Evolutionary conservation across 331 rosid species (phyloP).

Genomic region (Spiraea crenata): DNA sequence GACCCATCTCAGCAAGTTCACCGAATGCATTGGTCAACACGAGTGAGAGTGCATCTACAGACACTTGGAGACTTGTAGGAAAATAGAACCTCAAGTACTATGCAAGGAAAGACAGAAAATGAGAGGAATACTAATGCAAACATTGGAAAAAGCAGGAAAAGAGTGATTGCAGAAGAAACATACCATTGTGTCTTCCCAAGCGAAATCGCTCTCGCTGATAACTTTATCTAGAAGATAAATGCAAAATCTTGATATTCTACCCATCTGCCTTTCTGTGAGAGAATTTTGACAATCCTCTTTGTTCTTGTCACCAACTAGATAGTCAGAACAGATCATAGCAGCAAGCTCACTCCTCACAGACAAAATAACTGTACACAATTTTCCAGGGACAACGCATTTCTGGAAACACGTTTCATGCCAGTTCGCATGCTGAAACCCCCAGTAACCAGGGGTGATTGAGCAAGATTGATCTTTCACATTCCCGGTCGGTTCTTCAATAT

Average conservation of each 20-base stretch:
- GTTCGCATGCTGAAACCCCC: slow-evolving; percentile 63
- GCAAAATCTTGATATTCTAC: slow-evolving; percentile 62
- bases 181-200: slow-evolving; percentile 83
- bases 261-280: slow-evolving; percentile 47
- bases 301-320: slow-evolving; percentile 31
- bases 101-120: slow-evolving; percentile 21
- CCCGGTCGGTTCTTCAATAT: slow-evolving; percentile 34
- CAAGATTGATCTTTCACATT: slow-evolving; percentile 28
- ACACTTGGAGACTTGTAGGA: slow-evolving; percentile 49
- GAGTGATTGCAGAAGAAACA: slow-evolving; percentile 23
- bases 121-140: slow-evolving; percentile 5
- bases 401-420: slow-evolving; percentile 83
- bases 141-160: neutral
- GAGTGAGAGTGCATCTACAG: slow-evolving; percentile 45
- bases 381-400: slow-evolving; percentile 60
- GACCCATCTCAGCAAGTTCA: slow-evolving; percentile 52
- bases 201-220: slow-evolving; percentile 42
- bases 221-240: slow-evolving; percentile 65
- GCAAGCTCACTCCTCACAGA: slow-evolving; percentile 52
- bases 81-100: slow-evolving; percentile 81
- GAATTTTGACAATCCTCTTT: slow-evolving; percentile 31
- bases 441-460: slow-evolving; percentile 32
- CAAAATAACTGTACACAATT: slow-evolving; percentile 59
- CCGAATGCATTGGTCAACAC: slow-evolving; percentile 49
- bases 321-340: slow-evolving; percentile 46